Percentiles rank a stretch among this genome's conserved stretches.
These are phyloP conservation scores for Cladorrhinum sp. DNA, from an alignment of 2,329 filamentous ascomycete species.

Conservation along the genomic window DNA sequence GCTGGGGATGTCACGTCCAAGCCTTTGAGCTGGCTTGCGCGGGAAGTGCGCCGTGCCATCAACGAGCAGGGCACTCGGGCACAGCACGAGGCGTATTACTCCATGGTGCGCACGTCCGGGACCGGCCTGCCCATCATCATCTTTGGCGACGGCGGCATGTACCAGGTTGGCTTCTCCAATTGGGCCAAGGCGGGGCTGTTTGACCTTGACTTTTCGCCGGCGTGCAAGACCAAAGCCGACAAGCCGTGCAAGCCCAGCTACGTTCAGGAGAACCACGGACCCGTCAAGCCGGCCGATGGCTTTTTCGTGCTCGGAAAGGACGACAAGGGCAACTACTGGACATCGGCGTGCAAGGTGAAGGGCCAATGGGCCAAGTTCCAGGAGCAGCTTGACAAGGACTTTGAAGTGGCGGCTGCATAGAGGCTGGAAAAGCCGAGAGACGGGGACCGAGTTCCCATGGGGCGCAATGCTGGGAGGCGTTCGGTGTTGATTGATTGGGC, in stretches of 20 bases:
- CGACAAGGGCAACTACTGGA: constrained; percentile 30
- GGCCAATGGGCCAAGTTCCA: constrained; percentile 29
- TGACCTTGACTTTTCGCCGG: constrained; percentile 30
- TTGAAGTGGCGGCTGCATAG: neutral
- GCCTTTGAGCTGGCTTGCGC: constrained; percentile 32
- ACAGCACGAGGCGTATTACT: constrained; percentile 37
- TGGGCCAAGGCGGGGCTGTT: constrained; percentile 33
- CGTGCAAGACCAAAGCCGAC: constrained; percentile 14
- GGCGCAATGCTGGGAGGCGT: no score
- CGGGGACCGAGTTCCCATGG: no score
- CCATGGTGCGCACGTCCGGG: constrained; percentile 26
- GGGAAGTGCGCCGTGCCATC: constrained; percentile 31
- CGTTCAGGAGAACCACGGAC: constrained; percentile 29
- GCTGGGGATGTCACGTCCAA: constrained; percentile 28
- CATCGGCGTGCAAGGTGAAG: constrained; percentile 28
- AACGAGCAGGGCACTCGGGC: constrained; percentile 31
- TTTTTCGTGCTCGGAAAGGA: constrained; percentile 33
- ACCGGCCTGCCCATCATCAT: constrained; percentile 29
- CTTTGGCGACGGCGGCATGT: constrained; percentile 34
- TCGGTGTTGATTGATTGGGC: neutral
- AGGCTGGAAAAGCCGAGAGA: neutral
- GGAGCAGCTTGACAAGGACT: constrained; percentile 17
- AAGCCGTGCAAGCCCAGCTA: constrained; percentile 23
- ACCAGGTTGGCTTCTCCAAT: constrained; percentile 33
- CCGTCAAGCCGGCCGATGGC: constrained; percentile 27